Evolutionary conservation across 805 yeast species (phyloP).

Genomic region (Middelhovenomyces tepae): DNA sequence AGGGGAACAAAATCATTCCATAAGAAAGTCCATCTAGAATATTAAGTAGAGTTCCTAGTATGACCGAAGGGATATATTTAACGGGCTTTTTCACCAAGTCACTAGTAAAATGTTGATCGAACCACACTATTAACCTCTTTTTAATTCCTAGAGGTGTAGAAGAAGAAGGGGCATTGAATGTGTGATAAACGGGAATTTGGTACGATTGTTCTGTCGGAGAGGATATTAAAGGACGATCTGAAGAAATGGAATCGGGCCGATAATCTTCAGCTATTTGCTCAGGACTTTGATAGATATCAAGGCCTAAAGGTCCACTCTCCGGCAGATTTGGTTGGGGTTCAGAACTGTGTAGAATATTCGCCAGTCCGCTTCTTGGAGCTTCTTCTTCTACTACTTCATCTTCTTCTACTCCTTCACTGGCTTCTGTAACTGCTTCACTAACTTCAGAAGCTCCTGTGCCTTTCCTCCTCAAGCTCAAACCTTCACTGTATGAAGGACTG

Average conservation of each 20-base stretch:
- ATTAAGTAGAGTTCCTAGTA: conserved; percentile 75
- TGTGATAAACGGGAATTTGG: neutral
- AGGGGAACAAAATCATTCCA: conserved; percentile 96
- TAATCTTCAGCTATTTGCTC: conserved; percentile 1
- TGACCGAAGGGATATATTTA: conserved; percentile 64
- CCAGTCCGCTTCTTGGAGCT: too few relatives aligned
- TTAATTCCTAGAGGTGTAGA: neutral
- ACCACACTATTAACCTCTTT: neutral
- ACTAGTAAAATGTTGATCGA: neutral
- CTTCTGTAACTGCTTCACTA: neutral
- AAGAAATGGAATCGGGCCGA: neutral
- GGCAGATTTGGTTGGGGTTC: neutral
- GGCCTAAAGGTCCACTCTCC: neutral
- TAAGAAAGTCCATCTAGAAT: conserved; percentile 89
- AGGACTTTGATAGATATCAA: neutral
- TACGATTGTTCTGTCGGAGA: neutral
- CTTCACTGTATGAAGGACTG: too few relatives aligned
- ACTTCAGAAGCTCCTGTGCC: neutral
- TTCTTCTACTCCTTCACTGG: too few relatives aligned
- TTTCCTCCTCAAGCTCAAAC: too few relatives aligned
- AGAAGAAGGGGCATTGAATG: neutral
- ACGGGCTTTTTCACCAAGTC: conserved; percentile 28
- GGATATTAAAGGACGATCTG: neutral
- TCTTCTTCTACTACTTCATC: too few relatives aligned
- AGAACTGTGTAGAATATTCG: too few relatives aligned